A percentile compares a stretch with the other conserved stretches of the same genome.
These are phyloP conservation scores for Aureobasidium melanogenum DNA, from an alignment of 2,329 filamentous ascomycete species.

Conservation along the genomic window DNA sequence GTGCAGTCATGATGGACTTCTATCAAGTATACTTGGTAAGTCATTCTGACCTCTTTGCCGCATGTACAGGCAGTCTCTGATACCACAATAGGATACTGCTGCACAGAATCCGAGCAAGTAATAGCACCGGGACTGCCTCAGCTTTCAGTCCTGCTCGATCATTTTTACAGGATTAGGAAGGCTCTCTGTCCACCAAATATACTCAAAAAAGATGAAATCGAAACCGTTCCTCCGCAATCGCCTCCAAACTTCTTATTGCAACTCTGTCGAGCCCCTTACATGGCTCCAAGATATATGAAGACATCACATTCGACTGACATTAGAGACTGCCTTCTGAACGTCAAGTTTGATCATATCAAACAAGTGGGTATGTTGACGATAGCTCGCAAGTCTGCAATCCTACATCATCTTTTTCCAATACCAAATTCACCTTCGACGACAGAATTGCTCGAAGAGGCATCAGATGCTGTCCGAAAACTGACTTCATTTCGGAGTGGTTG, in stretches of 20 bases:
- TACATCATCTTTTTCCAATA: background rate
- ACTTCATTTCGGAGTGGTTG: background rate
- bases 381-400: background rate
- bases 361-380: background rate
- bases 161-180: background rate
- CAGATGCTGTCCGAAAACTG: background rate
- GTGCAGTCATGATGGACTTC: conserved; percentile 44
- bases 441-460: background rate
- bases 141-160: background rate
- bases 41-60: background rate
- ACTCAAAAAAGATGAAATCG: too few relatives aligned
- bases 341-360: background rate
- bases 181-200: background rate
- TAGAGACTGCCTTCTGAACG: background rate
- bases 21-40: conserved; percentile 47
- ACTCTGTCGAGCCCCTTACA: background rate
- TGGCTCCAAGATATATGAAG: background rate
- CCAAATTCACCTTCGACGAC: background rate
- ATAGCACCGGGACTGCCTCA: background rate
- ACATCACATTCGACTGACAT: background rate
- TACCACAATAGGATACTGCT: conserved; percentile 13
- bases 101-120: conserved; percentile 16
- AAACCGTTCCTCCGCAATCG: background rate
- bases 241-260: too few relatives aligned
- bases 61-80: background rate